phyloP scores from a whole-genome alignment of 129 eudicot species.

The Pseudognaphalium luteoalbum region DNA sequence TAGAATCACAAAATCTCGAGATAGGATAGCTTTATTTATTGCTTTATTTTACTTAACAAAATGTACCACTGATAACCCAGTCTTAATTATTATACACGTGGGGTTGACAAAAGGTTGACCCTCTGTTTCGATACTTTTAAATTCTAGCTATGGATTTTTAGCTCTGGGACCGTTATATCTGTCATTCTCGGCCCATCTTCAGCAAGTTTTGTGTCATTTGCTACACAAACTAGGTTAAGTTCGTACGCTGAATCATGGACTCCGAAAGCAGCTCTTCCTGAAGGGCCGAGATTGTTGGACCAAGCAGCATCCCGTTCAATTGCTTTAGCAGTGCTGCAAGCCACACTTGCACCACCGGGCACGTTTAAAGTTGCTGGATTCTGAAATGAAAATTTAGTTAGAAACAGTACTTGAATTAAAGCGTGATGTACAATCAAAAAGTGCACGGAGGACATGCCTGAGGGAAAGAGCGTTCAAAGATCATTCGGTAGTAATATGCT shows the following conservation, averaged over 20 bases:
- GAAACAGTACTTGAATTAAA: not conserved
- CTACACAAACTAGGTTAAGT: too few species aligned
- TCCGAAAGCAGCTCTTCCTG: constrained; percentile 51
- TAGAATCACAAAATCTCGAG: constrained; percentile 25
- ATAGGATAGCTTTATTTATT: constrained; percentile 24
- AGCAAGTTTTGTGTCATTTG: too few species aligned
- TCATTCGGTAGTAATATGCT: constrained; percentile 86
- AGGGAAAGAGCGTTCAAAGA: constrained; percentile 90
- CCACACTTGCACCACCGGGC: constrained; percentile 86
- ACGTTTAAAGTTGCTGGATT: constrained; percentile 79
- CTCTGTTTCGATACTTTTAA: constrained; percentile 11
- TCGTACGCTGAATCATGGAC: too few species aligned
- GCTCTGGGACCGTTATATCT: not conserved
- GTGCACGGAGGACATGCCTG: constrained; percentile 44
- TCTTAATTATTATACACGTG: constrained; percentile 1
- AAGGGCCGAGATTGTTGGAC: constrained; percentile 83
- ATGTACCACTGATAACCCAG: constrained; percentile 26
- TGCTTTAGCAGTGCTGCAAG: constrained; percentile 89
- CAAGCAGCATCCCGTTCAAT: constrained; percentile 87
- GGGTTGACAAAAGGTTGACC: constrained; percentile 15
- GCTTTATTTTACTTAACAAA: constrained; percentile 16
- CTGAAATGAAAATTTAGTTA: constrained; percentile 33
- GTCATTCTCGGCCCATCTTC: constrained; percentile 29
- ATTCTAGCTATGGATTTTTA: constrained; percentile 36
- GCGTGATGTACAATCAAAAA: not conserved